These are phyloP conservation scores for Ophiocordyceps sinensis DNA, from an alignment of 2,329 filamentous ascomycete species.

Conservation along the genomic window DNA sequence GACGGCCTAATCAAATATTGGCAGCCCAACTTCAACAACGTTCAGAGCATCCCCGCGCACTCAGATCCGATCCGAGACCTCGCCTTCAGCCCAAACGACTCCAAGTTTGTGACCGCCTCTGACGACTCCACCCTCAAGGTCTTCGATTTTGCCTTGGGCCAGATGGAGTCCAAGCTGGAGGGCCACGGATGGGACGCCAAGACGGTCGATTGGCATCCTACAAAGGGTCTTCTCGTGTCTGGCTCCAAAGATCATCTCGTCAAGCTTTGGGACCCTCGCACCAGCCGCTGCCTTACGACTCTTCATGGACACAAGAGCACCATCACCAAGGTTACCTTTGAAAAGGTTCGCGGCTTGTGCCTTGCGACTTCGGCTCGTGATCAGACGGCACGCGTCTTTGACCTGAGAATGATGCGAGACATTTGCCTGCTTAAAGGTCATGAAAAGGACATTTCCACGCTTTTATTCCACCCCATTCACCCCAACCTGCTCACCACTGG, in stretches of 20 bases:
- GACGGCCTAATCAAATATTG: slow-evolving; percentile 96
- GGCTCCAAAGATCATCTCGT: slow-evolving; percentile 96
- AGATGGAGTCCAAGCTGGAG: slow-evolving; percentile 68
- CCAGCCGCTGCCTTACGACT: slow-evolving; percentile 77
- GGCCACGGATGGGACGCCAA: slow-evolving; percentile 99
- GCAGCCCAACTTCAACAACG: slow-evolving; percentile 98
- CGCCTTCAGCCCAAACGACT: slow-evolving; percentile 84
- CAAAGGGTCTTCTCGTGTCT: slow-evolving; percentile 84
- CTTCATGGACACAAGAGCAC: slow-evolving; percentile 96
- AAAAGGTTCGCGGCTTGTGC: slow-evolving; percentile 68
- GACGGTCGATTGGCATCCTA: slow-evolving; percentile 93
- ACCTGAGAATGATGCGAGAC: slow-evolving; percentile 96
- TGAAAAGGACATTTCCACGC: slow-evolving; percentile 86
- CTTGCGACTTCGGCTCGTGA: slow-evolving; percentile 88
- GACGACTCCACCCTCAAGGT: slow-evolving; percentile 92
- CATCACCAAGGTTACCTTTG: slow-evolving; percentile 84
- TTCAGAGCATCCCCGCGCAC: slow-evolving; percentile 86
- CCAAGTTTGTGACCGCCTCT: slow-evolving; percentile 90
- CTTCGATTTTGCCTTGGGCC: slow-evolving; percentile 82
- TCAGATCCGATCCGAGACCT: slow-evolving; percentile 80
- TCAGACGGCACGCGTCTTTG: slow-evolving; percentile 84
- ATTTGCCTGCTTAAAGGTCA: slow-evolving; percentile 87
- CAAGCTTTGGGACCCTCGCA: slow-evolving; percentile 96
- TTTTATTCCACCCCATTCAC: slow-evolving; percentile 90
- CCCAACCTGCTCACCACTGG: slow-evolving; percentile 80